Conservation (phyloP, 2,329 filamentous ascomycete genomes). For the Blastomyces gilchristii region DNA sequence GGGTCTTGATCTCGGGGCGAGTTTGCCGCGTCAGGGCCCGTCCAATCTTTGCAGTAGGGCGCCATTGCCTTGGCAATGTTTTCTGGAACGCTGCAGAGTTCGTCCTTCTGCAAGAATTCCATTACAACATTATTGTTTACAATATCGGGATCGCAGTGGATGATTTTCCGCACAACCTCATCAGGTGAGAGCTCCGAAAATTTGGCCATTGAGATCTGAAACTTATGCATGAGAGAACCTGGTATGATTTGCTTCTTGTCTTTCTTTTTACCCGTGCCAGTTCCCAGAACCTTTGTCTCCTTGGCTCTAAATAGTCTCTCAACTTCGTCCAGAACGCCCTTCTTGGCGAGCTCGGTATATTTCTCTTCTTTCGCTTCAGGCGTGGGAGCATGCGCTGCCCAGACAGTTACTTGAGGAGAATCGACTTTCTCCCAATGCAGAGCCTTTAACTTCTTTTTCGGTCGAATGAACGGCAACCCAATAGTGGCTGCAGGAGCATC, state of each 20-base stretch:
- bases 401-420: slow-evolving; percentile 79
- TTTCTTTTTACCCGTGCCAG: slow-evolving; percentile 59
- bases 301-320: slow-evolving; percentile 97
- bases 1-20: slow-evolving; percentile 79
- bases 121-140: slow-evolving; percentile 85
- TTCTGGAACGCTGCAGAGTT: slow-evolving; percentile 84
- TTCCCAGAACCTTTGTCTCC: slow-evolving; percentile 76
- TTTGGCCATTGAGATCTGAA: slow-evolving; percentile 88
- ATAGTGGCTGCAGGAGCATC: slow-evolving; percentile 47
- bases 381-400: slow-evolving; percentile 80
- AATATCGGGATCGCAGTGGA: slow-evolving; percentile 85
- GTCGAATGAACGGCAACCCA: slow-evolving; percentile 68
- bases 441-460: slow-evolving; percentile 99
- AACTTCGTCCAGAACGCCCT: slow-evolving; percentile 93
- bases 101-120: slow-evolving; percentile 90
- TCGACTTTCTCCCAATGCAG: slow-evolving; percentile 99
- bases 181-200: slow-evolving; percentile 78
- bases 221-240: slow-evolving; percentile 76
- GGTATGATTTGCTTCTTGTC: slow-evolving; percentile 98
- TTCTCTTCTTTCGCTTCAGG: slow-evolving; percentile 87
- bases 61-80: slow-evolving; percentile 86
- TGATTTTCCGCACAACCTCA: slow-evolving; percentile 82
- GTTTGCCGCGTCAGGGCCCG: slow-evolving; percentile 68
- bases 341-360: slow-evolving; percentile 83
- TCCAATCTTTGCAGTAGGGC: slow-evolving; percentile 95